These are phyloP conservation scores for Talaromyces piceae DNA, from an alignment of 2,329 filamentous ascomycete species.

Conservation along the genomic window DNA sequence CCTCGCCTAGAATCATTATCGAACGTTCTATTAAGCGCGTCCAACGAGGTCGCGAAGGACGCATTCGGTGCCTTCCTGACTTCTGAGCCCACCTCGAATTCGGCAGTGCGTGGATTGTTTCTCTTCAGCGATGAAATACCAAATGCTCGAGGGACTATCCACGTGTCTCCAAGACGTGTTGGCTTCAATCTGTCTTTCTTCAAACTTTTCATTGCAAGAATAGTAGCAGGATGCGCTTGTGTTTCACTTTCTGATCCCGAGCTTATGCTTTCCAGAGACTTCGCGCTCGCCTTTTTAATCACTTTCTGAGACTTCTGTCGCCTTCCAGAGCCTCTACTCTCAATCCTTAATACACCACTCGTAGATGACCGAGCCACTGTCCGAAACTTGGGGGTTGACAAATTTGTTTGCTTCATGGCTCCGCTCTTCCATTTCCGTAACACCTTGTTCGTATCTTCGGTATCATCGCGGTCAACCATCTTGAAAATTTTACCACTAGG, in stretches of 20 bases:
- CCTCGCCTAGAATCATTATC: conserved; percentile 15
- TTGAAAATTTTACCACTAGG: conserved; percentile 46
- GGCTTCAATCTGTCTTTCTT: conserved; percentile 1
- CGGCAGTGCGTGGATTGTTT: conserved; percentile 28
- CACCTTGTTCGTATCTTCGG: conserved; percentile 45
- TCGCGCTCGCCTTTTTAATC: background rate
- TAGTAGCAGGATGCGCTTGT: background rate
- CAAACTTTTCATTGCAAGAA: background rate
- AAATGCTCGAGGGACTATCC: conserved; percentile 27
- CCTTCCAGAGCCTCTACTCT: conserved; percentile 9
- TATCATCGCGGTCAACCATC: conserved; percentile 47
- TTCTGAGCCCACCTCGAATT: conserved; percentile 16
- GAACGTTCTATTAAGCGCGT: conserved; percentile 25
- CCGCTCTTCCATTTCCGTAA: conserved; percentile 48
- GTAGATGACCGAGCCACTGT: conserved; percentile 19
- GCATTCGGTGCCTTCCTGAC: conserved; percentile 13
- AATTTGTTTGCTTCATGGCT: conserved; percentile 25
- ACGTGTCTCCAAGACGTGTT: conserved; percentile 17
- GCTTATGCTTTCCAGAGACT: background rate
- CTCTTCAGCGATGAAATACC: conserved; percentile 31
- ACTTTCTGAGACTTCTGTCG: background rate
- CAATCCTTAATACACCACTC: conserved; percentile 16
- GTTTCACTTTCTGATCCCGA: conserved; percentile 6
- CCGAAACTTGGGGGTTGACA: conserved; percentile 12
- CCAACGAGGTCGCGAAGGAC: conserved; percentile 26